These are phyloP conservation scores for Candida boleticola DNA, from an alignment of 805 yeast genomes.

Conservation along the genomic window DNA sequence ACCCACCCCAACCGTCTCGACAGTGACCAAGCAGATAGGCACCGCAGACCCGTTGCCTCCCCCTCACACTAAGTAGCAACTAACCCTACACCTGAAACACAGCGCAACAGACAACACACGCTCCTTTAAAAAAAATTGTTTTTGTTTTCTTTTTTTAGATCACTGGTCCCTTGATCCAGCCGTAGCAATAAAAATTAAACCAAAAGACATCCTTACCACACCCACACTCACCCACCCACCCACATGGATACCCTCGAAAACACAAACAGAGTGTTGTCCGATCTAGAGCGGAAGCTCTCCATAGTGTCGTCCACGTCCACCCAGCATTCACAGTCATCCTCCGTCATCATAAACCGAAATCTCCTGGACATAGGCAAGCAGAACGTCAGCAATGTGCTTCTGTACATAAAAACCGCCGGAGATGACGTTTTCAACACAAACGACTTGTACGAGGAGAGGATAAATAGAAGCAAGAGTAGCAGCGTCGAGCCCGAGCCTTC, in stretches of 20 bases:
- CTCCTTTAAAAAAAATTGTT: too few relatives aligned
- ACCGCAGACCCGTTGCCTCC: too few relatives aligned
- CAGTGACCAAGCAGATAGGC: too few relatives aligned
- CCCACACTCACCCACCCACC: background rate
- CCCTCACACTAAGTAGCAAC: too few relatives aligned
- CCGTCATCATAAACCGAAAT: constrained; percentile 17
- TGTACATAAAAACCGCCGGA: constrained; percentile 24
- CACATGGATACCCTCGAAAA: constrained; percentile 11
- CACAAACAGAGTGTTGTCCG: constrained; percentile 27
- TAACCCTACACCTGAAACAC: background rate
- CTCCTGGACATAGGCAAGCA: constrained; percentile 22
- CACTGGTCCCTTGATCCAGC: too few relatives aligned
- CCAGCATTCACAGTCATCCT: constrained; percentile 11
- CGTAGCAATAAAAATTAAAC: too few relatives aligned
- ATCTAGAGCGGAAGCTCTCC: constrained; percentile 35
- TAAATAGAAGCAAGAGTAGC: constrained; percentile 6
- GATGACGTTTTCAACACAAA: constrained; percentile 28
- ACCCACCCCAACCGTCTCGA: too few relatives aligned
- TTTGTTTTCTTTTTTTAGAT: too few relatives aligned
- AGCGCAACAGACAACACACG: background rate
- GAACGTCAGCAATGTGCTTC: constrained; percentile 32
- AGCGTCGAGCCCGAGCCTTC: background rate
- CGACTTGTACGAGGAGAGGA: constrained; percentile 31
- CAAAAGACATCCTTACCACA: too few relatives aligned
- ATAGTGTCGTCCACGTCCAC: constrained; percentile 26